A percentile compares a stretch with the other conserved stretches of the same genome.
These are phyloP conservation scores for Lecanicillium sp. DNA, from an alignment of 2,329 filamentous ascomycete species.

Conservation along the genomic window DNA sequence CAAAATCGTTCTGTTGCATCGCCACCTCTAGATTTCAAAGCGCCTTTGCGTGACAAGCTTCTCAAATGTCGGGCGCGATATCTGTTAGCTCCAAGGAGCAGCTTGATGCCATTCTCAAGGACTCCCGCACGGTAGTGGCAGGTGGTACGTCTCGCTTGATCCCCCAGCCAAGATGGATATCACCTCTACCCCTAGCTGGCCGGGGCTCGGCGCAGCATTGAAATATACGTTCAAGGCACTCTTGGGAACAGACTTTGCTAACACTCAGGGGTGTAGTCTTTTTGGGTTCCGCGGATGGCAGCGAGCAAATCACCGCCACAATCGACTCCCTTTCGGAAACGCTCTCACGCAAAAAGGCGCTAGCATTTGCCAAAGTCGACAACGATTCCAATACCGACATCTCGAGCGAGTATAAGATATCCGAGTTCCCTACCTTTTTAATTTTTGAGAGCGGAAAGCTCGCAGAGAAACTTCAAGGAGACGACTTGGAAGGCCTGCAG, in stretches of 20 bases:
- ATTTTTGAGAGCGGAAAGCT: conserved; percentile 68
- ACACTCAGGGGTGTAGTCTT: conserved; percentile 67
- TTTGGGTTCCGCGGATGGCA: conserved; percentile 78
- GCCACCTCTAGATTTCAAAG: not conserved
- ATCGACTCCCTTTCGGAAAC: conserved; percentile 69
- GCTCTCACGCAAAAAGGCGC: conserved; percentile 60
- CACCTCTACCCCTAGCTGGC: too few relatives aligned
- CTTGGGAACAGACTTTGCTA: conserved; percentile 1
- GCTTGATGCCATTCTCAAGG: conserved; percentile 59
- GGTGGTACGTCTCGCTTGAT: conserved; percentile 61
- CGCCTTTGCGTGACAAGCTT: not conserved
- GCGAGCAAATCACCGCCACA: conserved; percentile 73
- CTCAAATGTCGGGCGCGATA: conserved; percentile 17
- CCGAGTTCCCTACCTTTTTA: conserved; percentile 82
- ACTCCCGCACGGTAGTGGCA: conserved; percentile 72
- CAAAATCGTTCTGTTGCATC: not conserved
- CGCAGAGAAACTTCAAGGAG: conserved; percentile 63
- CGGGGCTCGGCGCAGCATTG: too few relatives aligned
- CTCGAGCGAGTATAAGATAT: conserved; percentile 63
- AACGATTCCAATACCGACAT: conserved; percentile 69
- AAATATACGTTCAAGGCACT: too few relatives aligned
- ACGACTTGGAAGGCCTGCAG: conserved; percentile 62
- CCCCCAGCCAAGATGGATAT: too few relatives aligned
- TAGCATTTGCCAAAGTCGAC: conserved; percentile 85
- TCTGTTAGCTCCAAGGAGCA: conserved; percentile 45